Percentiles rank a stretch among this genome's conserved stretches.
phyloP scores from a whole-genome alignment of 139 green algal genomes.

The Chlamydomonas sp. region DNA sequence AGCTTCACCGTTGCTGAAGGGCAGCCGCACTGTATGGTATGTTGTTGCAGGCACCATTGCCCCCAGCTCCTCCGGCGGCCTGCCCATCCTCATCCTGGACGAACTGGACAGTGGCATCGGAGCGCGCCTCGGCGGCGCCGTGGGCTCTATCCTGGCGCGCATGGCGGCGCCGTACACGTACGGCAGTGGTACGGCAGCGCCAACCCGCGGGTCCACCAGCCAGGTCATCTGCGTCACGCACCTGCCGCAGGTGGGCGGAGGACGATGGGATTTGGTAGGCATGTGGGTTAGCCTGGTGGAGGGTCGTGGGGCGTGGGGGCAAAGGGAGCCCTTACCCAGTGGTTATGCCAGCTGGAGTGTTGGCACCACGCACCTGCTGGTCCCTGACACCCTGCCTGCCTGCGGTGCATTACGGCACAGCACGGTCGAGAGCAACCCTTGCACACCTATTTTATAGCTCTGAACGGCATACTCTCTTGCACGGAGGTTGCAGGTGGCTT shows the following conservation, averaged over 20 bases:
- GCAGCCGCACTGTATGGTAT: background rate
- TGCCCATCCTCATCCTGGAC: slow-evolving; percentile 82
- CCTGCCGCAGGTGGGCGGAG: slow-evolving; percentile 72
- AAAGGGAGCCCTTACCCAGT: background rate
- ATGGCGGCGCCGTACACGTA: slow-evolving; percentile 50
- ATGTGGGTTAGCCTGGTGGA: background rate
- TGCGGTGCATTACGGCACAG: too few species aligned
- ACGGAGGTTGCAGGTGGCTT: slow-evolving; percentile 70
- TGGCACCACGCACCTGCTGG: too few species aligned
- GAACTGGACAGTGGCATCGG: slow-evolving; percentile 85
- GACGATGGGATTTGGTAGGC: background rate
- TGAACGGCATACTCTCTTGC: background rate
- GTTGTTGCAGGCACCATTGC: background rate
- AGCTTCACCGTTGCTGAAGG: too few species aligned
- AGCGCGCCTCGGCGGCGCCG: slow-evolving; percentile 64
- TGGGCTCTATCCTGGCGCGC: slow-evolving; percentile 72
- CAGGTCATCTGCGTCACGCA: slow-evolving; percentile 89
- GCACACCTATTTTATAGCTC: background rate
- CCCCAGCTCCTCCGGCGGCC: background rate
- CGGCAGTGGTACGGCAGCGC: too few species aligned
- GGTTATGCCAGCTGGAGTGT: too few species aligned
- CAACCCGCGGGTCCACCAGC: background rate
- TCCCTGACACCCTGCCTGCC: too few species aligned
- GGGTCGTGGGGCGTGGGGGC: background rate
- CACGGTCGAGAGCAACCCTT: too few species aligned